phyloP scores from a whole-genome alignment of 2,329 filamentous ascomycete genomes.

The Pochonia chlamydosporia region DNA sequence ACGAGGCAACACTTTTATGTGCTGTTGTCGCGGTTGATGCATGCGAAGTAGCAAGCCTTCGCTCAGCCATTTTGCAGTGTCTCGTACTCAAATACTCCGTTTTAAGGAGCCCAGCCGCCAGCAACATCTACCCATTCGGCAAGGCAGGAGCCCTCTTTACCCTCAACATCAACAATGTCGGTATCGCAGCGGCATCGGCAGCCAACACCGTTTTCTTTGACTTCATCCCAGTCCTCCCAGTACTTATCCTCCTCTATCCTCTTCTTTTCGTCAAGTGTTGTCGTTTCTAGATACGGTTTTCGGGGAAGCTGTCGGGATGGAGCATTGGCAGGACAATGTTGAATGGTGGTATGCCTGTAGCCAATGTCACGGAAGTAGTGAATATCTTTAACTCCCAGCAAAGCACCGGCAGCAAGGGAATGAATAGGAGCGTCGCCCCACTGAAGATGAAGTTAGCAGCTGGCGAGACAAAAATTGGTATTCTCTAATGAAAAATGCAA shows the following conservation, averaged over 20 bases:
- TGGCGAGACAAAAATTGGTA: constrained; percentile 1
- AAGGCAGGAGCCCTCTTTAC: constrained; percentile 92
- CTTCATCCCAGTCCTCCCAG: constrained; percentile 81
- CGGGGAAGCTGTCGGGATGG: constrained; percentile 79
- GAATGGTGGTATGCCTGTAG: constrained; percentile 96
- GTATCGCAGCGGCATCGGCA: constrained; percentile 96
- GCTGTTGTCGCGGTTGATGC: background rate
- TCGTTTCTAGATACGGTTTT: constrained; percentile 74
- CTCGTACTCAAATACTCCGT: background rate
- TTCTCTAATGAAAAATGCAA: background rate
- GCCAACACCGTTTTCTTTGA: constrained; percentile 92
- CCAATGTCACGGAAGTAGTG: constrained; percentile 99
- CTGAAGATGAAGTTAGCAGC: constrained; percentile 40
- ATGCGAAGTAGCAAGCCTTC: background rate
- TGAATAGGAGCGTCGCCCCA: constrained; percentile 99
- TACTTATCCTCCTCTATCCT: constrained; percentile 91
- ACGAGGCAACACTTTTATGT: background rate
- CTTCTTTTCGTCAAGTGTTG: constrained; percentile 74
- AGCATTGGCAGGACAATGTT: constrained; percentile 95
- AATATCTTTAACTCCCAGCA: constrained; percentile 76
- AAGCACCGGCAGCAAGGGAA: constrained; percentile 86
- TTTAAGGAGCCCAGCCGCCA: constrained; percentile 72
- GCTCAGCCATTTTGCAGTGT: background rate
- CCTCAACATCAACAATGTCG: constrained; percentile 95
- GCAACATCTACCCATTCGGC: constrained; percentile 97